Percentiles rank a stretch among this genome's conserved stretches.
These are phyloP conservation scores for Platismatia glauca DNA, from an alignment of 495 filamentous ascomycete species.

Conservation along the genomic window DNA sequence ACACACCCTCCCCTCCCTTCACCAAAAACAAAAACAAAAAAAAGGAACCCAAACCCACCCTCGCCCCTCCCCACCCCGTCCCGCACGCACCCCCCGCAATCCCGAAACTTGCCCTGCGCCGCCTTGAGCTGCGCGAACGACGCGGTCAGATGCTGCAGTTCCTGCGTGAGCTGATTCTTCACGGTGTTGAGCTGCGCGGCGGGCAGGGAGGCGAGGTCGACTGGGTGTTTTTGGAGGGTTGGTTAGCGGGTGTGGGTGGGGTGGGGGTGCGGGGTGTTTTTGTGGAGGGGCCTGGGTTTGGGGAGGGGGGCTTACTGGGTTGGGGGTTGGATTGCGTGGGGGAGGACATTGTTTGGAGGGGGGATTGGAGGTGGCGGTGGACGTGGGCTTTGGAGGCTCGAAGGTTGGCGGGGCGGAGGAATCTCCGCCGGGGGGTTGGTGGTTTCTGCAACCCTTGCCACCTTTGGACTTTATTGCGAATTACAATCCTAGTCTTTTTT, in stretches of 20 bases:
- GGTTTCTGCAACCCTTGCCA: too few relatives aligned
- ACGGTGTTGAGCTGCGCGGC: conserved; percentile 50
- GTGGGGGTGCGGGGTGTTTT: neutral
- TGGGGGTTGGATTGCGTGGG: conserved; percentile 4
- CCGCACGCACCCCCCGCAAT: conserved; percentile 70
- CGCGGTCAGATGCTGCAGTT: conserved; percentile 82
- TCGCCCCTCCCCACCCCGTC: conserved; percentile 41
- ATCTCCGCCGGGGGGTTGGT: too few relatives aligned
- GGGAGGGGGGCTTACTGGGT: conserved; percentile 4
- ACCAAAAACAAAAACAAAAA: neutral
- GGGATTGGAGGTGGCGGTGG: neutral
- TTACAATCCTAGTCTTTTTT: too few relatives aligned
- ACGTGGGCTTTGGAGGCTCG: neutral
- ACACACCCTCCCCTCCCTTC: neutral
- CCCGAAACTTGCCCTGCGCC: conserved; percentile 83
- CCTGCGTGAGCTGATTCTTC: conserved; percentile 91
- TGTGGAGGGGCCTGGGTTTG: neutral
- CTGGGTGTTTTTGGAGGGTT: conserved; percentile 26
- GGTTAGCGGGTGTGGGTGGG: neutral
- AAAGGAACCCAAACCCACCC: conserved; percentile 5
- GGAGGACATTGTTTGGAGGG: neutral
- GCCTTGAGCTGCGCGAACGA: conserved; percentile 83
- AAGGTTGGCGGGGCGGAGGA: neutral
- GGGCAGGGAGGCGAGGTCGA: conserved; percentile 52
- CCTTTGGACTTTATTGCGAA: too few relatives aligned